Evolutionary conservation across 2,329 filamentous ascomycete genomes (phyloP).

Genomic region (Aureobasidium melanogenum): DNA sequence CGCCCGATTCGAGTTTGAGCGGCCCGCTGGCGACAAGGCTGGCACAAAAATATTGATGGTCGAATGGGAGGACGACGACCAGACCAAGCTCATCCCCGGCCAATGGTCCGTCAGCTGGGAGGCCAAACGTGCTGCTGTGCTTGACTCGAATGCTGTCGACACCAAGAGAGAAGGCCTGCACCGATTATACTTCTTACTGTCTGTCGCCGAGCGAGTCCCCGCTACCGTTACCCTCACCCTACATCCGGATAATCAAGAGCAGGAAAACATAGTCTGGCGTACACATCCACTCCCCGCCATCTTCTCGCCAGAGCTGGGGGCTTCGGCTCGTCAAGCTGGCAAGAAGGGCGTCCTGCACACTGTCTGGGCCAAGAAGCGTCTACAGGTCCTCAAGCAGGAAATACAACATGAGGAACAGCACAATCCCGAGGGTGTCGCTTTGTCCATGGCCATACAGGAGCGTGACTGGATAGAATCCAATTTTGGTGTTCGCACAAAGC

Average conservation of each 20-base stretch:
- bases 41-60: constrained; percentile 91
- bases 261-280: constrained; percentile 41
- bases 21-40: constrained; percentile 73
- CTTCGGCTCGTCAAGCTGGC: constrained; percentile 56
- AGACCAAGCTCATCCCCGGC: constrained; percentile 37
- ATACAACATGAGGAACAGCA: constrained; percentile 62
- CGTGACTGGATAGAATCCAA: constrained; percentile 77
- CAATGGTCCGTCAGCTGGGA: constrained; percentile 79
- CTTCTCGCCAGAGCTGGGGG: constrained; percentile 67
- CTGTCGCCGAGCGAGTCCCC: constrained; percentile 62
- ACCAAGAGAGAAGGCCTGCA: constrained; percentile 34
- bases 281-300: constrained; percentile 81
- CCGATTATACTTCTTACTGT: constrained; percentile 72
- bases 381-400: constrained; percentile 67
- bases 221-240: constrained; percentile 59
- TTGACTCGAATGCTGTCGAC: constrained; percentile 56
- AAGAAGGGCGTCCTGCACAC: constrained; percentile 80
- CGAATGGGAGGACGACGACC: constrained; percentile 66
- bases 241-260: constrained; percentile 30
- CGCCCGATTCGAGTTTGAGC: constrained; percentile 80
- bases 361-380: constrained; percentile 77
- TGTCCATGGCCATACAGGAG: constrained; percentile 77
- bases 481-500: constrained; percentile 54
- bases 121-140: constrained; percentile 55
- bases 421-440: constrained; percentile 72